These are phyloP conservation scores for Pleurotus tuber-regium DNA, from an alignment of 768 basidiomycete species.

Conservation along the genomic window DNA sequence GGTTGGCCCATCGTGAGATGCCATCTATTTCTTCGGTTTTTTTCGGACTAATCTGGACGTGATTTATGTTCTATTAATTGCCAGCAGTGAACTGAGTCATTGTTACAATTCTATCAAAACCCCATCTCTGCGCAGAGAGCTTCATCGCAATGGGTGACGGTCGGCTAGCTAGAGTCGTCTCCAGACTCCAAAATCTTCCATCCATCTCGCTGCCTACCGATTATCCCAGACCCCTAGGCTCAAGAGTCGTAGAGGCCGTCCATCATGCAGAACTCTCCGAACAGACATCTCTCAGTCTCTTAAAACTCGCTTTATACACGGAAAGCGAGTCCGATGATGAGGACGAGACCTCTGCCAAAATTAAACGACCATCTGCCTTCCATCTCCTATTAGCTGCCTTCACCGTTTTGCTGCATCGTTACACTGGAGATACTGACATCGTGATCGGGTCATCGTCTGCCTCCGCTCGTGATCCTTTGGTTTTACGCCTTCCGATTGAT, in stretches of 20 bases:
- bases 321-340: slow-evolving; percentile 55
- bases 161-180: slow-evolving; percentile 54
- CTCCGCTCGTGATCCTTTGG: slow-evolving; percentile 69
- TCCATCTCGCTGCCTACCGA: slow-evolving; percentile 93
- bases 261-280: slow-evolving; percentile 70
- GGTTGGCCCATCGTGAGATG: no score
- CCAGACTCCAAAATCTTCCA: slow-evolving; percentile 76
- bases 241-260: slow-evolving; percentile 82
- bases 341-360: slow-evolving; percentile 35
- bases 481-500: slow-evolving; percentile 81
- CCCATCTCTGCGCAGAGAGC: background rate
- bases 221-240: slow-evolving; percentile 80
- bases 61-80: background rate
- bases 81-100: background rate
- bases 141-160: slow-evolving; percentile 34
- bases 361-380: slow-evolving; percentile 73
- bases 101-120: background rate
- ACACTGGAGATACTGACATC: slow-evolving; percentile 93
- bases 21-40: background rate
- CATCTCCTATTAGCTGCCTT: slow-evolving; percentile 93
- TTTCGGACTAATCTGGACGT: background rate
- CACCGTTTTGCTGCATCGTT: slow-evolving; percentile 85
- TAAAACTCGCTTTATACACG: slow-evolving; percentile 77
- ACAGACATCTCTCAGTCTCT: slow-evolving; percentile 71
- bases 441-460: slow-evolving; percentile 88